phyloP scores from a whole-genome alignment of 78 protist genomes.

The Tieghemostelium lacteum region DNA sequence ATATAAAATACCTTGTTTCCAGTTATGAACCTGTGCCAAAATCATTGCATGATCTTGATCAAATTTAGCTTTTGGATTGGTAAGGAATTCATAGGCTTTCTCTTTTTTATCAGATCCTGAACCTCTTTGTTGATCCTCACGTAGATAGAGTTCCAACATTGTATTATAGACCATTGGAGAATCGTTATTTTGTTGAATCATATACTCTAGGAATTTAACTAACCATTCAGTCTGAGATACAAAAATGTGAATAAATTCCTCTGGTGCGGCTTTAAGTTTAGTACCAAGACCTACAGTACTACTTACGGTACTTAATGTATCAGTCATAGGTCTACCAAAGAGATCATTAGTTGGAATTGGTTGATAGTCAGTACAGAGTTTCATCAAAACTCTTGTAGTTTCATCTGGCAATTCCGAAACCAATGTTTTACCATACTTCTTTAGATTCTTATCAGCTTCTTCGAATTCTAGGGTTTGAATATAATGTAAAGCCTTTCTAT shows the following conservation, averaged over 20 bases:
- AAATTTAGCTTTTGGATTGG: slow-evolving; percentile 54
- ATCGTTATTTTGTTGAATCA: slow-evolving; percentile 46
- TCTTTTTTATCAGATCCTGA: slow-evolving; percentile 30
- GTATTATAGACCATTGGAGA: slow-evolving; percentile 84
- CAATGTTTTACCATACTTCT: slow-evolving; percentile 89
- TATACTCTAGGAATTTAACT: slow-evolving; percentile 85
- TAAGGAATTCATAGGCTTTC: slow-evolving; percentile 72
- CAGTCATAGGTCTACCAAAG: not conserved
- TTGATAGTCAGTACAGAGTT: slow-evolving; percentile 87
- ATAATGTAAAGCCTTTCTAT: slow-evolving; percentile 85
- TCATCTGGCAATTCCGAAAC: slow-evolving; percentile 76
- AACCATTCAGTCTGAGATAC: slow-evolving; percentile 85
- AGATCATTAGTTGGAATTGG: not conserved
- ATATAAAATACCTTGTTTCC: slow-evolving; percentile 85
- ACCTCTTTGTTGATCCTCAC: slow-evolving; percentile 41
- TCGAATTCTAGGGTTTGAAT: slow-evolving; percentile 77
- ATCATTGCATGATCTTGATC: slow-evolving; percentile 93
- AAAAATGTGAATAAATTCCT: slow-evolving; percentile 88
- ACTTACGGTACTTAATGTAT: not conserved
- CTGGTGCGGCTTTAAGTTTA: slow-evolving; percentile 77
- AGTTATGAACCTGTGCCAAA: slow-evolving; percentile 84
- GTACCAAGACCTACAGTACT: not conserved
- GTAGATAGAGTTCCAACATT: slow-evolving; percentile 91
- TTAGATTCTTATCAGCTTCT: slow-evolving; percentile 75
- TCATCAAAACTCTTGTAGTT: slow-evolving; percentile 85